Evolutionary conservation across 164 flowering plant species (phyloP), one percentile per base, ranked within the genome.

Genomic region (Stephania yunnanensis): DNA sequence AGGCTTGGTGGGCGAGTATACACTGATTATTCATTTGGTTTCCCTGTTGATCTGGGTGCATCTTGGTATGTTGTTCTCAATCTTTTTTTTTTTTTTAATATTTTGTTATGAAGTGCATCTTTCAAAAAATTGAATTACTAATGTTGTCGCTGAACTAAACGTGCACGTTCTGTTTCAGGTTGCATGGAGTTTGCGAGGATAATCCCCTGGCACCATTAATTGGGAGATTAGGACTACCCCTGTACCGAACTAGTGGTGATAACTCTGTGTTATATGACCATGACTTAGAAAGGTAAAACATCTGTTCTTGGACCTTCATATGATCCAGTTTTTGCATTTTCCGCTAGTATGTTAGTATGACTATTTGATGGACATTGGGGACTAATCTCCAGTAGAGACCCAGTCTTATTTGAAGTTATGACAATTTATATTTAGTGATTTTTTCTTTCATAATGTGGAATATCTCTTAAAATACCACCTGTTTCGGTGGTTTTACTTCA

Each of bases 261-360:
- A 90, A 96, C 84, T 96, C 99, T 36, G 95, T 94, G 70, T 73
- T 96, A 79, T 94, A 94, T 87, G 99, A 96, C 82, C 98, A 96
- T 85, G 99, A 96, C 77, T 76, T 96, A 71, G 99, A 96, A 77
- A 93, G 98, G 98, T 90, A 79, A 66, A 2, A 19, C 10, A 30
- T 19, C 46, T 44, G 9, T 10, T 20, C 25, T 53, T 20, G 36
- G 25, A 22, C 7, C 19, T 61, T 53, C 3, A n/a, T 63, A 10
- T 31, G 12, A n/a, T 36, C 46, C 4, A 31, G 44, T 68, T 22
- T 19, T 10, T 10, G 71, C 71, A 68, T 73, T 19, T 19, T 70
- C 22, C 36, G 50, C 13, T 10, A 10, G 50, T 1, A 22, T 22
- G 31, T 25, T 71, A 42, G 66, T 55, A 2, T 3, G n/a, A 53